Percentiles rank a stretch among this genome's conserved stretches.
Conservation (phyloP, 208 protist genomes). For the Trypanosoma boissoni region DNA sequence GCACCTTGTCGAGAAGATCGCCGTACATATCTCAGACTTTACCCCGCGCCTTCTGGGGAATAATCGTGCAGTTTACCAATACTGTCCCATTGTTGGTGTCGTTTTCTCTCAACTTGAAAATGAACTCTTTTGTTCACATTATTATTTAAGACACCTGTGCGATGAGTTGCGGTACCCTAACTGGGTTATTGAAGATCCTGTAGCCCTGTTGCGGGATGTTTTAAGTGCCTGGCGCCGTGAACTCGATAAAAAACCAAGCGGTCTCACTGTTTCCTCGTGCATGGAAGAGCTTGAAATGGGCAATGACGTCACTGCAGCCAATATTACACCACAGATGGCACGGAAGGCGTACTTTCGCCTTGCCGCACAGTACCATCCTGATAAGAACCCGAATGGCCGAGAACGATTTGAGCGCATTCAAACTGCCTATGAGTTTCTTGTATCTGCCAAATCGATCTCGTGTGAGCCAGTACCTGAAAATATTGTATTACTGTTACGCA, state of each 20-base stretch:
- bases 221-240: slow-evolving; percentile 84
- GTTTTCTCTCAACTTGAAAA: slow-evolving; percentile 80
- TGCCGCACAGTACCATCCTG: slow-evolving; percentile 93
- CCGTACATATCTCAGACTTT: slow-evolving; percentile 90
- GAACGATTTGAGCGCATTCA: slow-evolving; percentile 94
- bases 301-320: slow-evolving; percentile 4
- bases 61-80: slow-evolving; percentile 87
- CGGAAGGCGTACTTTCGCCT: slow-evolving; percentile 94
- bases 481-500: slow-evolving; percentile 74
- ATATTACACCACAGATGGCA: slow-evolving; percentile 53
- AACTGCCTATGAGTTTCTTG: slow-evolving; percentile 87
- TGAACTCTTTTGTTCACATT: slow-evolving; percentile 94
- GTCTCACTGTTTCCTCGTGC: slow-evolving; percentile 58
- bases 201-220: slow-evolving; percentile 83
- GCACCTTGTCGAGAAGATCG: slow-evolving; percentile 88
- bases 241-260: slow-evolving; percentile 80
- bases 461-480: slow-evolving; percentile 49
- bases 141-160: slow-evolving; percentile 95
- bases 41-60: slow-evolving; percentile 90
- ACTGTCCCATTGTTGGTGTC: slow-evolving; percentile 92
- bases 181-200: slow-evolving; percentile 90
- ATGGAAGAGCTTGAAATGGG: slow-evolving; percentile 76
- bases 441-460: slow-evolving; percentile 28
- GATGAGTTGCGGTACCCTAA: slow-evolving; percentile 86
- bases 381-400: slow-evolving; percentile 95